Percentiles rank a stretch among this genome's conserved stretches.
These are phyloP conservation scores for Sphagnum tenellum DNA, from an alignment of 225 moss, liverwort and hornwort species.

Conservation along the genomic window DNA sequence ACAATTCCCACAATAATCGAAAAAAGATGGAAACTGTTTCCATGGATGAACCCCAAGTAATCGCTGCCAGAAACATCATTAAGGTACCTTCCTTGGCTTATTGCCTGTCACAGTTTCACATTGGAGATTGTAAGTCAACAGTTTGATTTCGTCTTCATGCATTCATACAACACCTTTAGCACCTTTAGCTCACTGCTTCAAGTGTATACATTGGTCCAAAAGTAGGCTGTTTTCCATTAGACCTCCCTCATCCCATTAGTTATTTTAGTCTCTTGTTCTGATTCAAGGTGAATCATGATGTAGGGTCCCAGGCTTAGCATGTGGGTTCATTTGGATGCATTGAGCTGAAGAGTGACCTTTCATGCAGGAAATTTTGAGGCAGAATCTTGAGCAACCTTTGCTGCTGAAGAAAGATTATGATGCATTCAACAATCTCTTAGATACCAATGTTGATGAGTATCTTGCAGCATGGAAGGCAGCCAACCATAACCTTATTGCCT, in stretches of 20 bases:
- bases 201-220: too few relatives aligned
- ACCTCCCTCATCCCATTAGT: neutral
- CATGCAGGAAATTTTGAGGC: slow-evolving; percentile 44
- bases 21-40: slow-evolving; percentile 30
- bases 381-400: slow-evolving; percentile 42
- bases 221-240: too few relatives aligned
- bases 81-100: slow-evolving; percentile 24
- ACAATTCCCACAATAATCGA: slow-evolving; percentile 4
- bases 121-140: too few relatives aligned
- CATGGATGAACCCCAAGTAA: slow-evolving; percentile 22
- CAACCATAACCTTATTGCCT: slow-evolving; percentile 37
- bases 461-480: slow-evolving; percentile 18
- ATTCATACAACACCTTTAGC: too few relatives aligned
- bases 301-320: too few relatives aligned
- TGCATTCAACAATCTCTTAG: slow-evolving; percentile 27
- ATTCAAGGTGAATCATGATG: too few relatives aligned
- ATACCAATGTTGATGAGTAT: slow-evolving; percentile 26
- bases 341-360: neutral
- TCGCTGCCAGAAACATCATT: slow-evolving; percentile 22
- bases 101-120: neutral
- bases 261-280: neutral
- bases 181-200: too few relatives aligned
- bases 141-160: too few relatives aligned
- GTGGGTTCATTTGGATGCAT: neutral
- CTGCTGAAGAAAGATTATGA: slow-evolving; percentile 33